phyloP scores from a whole-genome alignment of 2,329 filamentous ascomycete species.

The Aspergillus thermomutatus region DNA sequence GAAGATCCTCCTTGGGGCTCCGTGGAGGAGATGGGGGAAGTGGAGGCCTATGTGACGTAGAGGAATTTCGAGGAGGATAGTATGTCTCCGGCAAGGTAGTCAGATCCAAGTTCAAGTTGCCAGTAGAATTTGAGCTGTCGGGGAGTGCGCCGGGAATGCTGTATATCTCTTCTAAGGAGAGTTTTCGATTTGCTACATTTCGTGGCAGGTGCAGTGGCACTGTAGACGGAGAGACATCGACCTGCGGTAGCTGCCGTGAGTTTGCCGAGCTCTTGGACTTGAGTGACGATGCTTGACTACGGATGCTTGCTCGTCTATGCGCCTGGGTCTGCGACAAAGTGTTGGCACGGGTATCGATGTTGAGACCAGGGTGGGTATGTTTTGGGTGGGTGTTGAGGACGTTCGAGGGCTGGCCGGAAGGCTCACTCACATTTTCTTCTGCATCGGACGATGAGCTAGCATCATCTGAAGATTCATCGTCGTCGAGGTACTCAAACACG shows the following conservation, averaged over 20 bases:
- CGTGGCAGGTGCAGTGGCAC: constrained; percentile 26
- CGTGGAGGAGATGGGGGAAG: constrained; percentile 33
- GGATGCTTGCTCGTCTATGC: constrained; percentile 15
- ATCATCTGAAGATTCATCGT: constrained; percentile 21
- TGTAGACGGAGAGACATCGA: constrained; percentile 24
- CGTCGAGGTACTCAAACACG: constrained; percentile 41
- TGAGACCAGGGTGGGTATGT: constrained; percentile 1
- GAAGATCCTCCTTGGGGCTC: constrained; percentile 29
- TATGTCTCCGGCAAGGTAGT: constrained; percentile 29
- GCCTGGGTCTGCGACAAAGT: constrained; percentile 1
- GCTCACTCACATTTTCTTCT: constrained; percentile 8
- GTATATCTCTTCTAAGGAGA: constrained; percentile 18
- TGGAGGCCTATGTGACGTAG: constrained; percentile 19
- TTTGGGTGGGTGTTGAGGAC: constrained; percentile 2
- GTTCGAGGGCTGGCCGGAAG: not conserved
- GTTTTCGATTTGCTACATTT: constrained; percentile 18
- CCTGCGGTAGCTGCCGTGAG: constrained; percentile 24
- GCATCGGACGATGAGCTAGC: constrained; percentile 16
- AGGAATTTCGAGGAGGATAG: constrained; percentile 23
- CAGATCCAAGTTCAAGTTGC: constrained; percentile 29
- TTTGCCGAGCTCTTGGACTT: constrained; percentile 27
- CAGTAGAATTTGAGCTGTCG: constrained; percentile 19
- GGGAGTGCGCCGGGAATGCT: constrained; percentile 11
- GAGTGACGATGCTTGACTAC: constrained; percentile 31
- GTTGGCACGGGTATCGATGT: constrained; percentile 3